A percentile compares a stretch with the other conserved stretches of the same genome.
These are phyloP conservation scores for Nakazawaea ambrosiae DNA, from an alignment of 805 yeast genomes.

Conservation along the genomic window DNA sequence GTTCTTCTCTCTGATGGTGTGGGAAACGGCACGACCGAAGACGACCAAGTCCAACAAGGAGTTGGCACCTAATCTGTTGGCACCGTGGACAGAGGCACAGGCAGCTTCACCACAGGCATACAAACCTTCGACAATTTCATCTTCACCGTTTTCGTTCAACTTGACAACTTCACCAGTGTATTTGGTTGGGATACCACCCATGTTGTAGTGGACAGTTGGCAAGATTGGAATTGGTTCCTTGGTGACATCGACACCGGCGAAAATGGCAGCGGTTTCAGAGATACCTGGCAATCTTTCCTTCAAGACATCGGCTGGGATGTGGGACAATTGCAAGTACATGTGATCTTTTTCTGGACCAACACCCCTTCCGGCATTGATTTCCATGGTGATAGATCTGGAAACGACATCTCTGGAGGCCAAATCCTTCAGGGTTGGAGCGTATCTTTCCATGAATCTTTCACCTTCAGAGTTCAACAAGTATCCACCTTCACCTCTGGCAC, in stretches of 20 bases:
- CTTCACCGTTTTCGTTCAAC: conserved; percentile 80
- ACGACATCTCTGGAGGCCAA: conserved; percentile 98
- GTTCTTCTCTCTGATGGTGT: conserved; percentile 77
- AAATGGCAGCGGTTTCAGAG: conserved; percentile 95
- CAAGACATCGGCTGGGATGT: conserved; percentile 85
- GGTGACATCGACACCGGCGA: conserved; percentile 99
- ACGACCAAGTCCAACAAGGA: conserved; percentile 94
- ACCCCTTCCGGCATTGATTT: conserved; percentile 98
- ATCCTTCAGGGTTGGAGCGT: conserved; percentile 98
- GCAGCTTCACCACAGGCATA: conserved; percentile 99
- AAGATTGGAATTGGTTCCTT: conserved; percentile 98
- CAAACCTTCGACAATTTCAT: conserved; percentile 85
- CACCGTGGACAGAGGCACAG: conserved; percentile 99
- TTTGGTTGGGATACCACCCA: conserved; percentile 99
- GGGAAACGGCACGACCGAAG: conserved; percentile 97
- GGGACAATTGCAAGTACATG: conserved; percentile 89
- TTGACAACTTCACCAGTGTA: conserved; percentile 94
- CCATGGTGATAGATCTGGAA: conserved; percentile 97
- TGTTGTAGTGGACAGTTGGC: conserved; percentile 98
- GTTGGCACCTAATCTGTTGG: conserved; percentile 98
- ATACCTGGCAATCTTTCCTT: conserved; percentile 98
- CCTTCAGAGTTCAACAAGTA: conserved; percentile 93
- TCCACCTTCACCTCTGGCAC: conserved; percentile 99
- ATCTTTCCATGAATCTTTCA: conserved; percentile 99
- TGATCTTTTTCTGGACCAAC: conserved; percentile 96